A percentile compares a stretch with the other conserved stretches of the same genome.
Conservation (phyloP, 192 early-diverging fungal genomes). For the Coemansia sp. region DNA sequence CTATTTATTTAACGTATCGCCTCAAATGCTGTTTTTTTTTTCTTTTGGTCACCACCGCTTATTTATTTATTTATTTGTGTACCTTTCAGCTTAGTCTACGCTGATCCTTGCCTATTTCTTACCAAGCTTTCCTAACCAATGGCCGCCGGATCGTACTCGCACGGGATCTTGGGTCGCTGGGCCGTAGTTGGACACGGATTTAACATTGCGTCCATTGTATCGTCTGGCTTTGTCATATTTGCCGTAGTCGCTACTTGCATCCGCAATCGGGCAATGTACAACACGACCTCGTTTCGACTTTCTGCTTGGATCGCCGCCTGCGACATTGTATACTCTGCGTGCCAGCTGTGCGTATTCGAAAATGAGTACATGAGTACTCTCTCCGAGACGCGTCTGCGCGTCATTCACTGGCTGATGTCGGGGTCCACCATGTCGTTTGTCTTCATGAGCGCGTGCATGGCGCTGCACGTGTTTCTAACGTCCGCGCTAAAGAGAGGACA, state of each 20-base stretch:
- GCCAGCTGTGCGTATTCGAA: constrained; percentile 41
- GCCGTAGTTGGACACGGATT: constrained; percentile 46
- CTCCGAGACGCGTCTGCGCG: constrained; percentile 30
- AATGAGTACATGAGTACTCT: constrained; percentile 36
- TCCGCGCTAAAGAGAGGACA: not conserved
- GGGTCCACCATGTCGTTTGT: constrained; percentile 33
- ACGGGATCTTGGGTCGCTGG: constrained; percentile 46
- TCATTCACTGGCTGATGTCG: constrained; percentile 51
- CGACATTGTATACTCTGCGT: constrained; percentile 40
- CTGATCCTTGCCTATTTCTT: not conserved
- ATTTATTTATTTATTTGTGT: not conserved
- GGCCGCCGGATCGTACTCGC: constrained; percentile 11
- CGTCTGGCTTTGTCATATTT: constrained; percentile 31
- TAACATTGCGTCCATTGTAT: constrained; percentile 38
- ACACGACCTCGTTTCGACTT: constrained; percentile 27
- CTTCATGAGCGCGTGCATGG: constrained; percentile 31
- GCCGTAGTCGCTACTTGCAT: constrained; percentile 13
- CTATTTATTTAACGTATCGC: too few relatives aligned
- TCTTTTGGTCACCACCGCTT: not conserved
- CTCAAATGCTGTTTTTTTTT: not conserved
- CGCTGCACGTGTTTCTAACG: constrained; percentile 21
- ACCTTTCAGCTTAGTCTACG: not conserved
- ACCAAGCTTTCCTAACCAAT: not conserved
- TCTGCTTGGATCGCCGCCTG: constrained; percentile 39
- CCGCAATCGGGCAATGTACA: not conserved